Evolutionary conservation across 208 protist species (phyloP).

Genomic region (Wallacemonas sp.): DNA sequence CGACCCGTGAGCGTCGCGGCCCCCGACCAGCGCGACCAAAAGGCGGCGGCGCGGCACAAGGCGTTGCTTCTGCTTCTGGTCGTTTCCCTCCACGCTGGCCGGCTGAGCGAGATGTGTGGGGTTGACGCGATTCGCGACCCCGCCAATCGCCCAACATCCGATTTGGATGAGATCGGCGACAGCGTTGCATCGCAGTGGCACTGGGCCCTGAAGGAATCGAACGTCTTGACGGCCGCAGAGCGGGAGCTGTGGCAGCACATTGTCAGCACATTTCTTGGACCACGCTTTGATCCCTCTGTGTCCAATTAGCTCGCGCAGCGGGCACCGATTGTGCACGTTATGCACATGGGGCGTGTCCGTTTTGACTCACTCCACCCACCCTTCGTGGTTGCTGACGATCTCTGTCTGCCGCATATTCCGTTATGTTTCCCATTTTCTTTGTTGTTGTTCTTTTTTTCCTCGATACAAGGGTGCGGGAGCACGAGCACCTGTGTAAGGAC

Average conservation of each 20-base stretch:
- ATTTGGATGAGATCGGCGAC: conserved; percentile 61
- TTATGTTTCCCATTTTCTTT: conserved; percentile 24
- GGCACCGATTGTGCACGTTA: too few species aligned
- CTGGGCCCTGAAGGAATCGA: conserved; percentile 41
- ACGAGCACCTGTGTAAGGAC: too few species aligned
- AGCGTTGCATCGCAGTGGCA: conserved; percentile 54
- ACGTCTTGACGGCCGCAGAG: conserved; percentile 47
- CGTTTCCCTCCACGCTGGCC: conserved; percentile 56
- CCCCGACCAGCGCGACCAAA: not conserved
- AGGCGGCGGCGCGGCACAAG: conserved; percentile 23
- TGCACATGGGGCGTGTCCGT: too few species aligned
- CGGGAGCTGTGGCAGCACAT: conserved; percentile 53
- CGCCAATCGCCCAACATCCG: conserved; percentile 25
- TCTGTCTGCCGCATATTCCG: too few species aligned
- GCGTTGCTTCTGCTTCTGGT: conserved; percentile 71
- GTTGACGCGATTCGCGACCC: conserved; percentile 35
- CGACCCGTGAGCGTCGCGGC: not conserved
- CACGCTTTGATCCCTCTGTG: conserved; percentile 44
- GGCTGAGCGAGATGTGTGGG: conserved; percentile 34
- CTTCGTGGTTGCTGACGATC: too few species aligned
- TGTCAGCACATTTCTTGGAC: conserved; percentile 48
- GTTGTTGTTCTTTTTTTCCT: not conserved
- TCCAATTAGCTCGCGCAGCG: too few species aligned
- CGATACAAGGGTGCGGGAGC: too few species aligned
- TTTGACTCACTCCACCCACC: too few species aligned